Conservation (phyloP, 2,329 filamentous ascomycete species). For the Aspergillus transmontanensis region DNA sequence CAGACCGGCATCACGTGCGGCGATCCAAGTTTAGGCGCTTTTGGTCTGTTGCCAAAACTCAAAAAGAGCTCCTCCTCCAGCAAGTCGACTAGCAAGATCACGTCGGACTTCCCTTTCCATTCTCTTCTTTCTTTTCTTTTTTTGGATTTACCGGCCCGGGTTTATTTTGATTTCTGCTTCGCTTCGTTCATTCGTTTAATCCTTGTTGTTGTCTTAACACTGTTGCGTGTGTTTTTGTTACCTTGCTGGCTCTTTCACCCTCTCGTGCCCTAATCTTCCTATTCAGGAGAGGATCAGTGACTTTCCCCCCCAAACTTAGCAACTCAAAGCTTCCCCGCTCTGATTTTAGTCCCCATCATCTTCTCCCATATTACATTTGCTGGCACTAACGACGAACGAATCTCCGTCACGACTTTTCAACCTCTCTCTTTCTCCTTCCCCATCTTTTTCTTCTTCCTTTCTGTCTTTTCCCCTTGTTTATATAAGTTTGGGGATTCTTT, state of each 20-base stretch:
- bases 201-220: background rate
- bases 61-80: background rate
- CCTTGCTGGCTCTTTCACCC: background rate
- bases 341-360: background rate
- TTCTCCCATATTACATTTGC: slow-evolving; percentile 2
- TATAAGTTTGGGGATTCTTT: background rate
- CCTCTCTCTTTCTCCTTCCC: slow-evolving; percentile 1
- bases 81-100: background rate
- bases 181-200: background rate
- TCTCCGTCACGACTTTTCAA: background rate
- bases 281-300: slow-evolving; percentile 14
- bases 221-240: background rate
- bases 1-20: slow-evolving; percentile 25
- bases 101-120: slow-evolving; percentile 1
- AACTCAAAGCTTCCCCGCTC: slow-evolving; percentile 18
- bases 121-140: background rate
- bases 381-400: slow-evolving; percentile 5
- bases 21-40: slow-evolving; percentile 18
- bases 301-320: background rate
- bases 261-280: slow-evolving; percentile 8
- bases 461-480: background rate
- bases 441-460: background rate
- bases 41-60: slow-evolving; percentile 2
- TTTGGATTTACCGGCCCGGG: background rate
- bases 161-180: background rate